Base-by-base conservation (phyloP, 2,329 filamentous ascomycete species). In the Nemania serpens region DNA sequence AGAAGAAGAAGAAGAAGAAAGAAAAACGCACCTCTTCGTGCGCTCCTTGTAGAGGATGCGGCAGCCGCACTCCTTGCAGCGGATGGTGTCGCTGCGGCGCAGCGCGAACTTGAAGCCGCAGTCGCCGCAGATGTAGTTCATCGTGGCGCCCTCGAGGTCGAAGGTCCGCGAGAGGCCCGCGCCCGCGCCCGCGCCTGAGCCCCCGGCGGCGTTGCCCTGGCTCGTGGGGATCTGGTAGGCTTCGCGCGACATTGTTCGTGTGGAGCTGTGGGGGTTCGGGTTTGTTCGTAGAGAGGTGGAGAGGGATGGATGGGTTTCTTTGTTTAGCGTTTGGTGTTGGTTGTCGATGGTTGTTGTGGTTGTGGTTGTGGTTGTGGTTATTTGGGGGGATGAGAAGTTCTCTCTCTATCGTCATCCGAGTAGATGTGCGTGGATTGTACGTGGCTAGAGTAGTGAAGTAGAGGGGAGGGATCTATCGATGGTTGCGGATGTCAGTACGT, bases 31-130 rank as follows among this genome's bases (percentile, higher is more conserved):
- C 95, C 95, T 87, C 84, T 96, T 97, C 46, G 95, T 99, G 74
- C 95, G 82, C 85, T 97, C 91, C 86, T 99, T 99, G 80, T 98
- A 98, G 68, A 99, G 79, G 63, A 99, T 93, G 67, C 95, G 88
- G 73, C 97, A 95, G 7, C 95, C 95, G 76, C 95, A 99, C 78
- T 93, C 91, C 76, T 91, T 90, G 83, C 93, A 97, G 29, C 91
- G 84, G 68, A 96, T 94, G 36, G 89, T 88, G 71, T 95, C 91
- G 64, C 87, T 89, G 68, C 88, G 86, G 77, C 90, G 89, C 69
- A 96, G 81, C 17, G 85, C 82, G 46, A 94, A 90, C 69, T 90
- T 89, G 64, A 85, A 82, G 61, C 90, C 91, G 81, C 92, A 97
- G 79, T 96, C 91, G 74, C 91, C 92, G 81, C 91, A 96, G 69